Conservation (phyloP, 1,284 basidiomycete species). For the Omphalotus olearius region DNA sequence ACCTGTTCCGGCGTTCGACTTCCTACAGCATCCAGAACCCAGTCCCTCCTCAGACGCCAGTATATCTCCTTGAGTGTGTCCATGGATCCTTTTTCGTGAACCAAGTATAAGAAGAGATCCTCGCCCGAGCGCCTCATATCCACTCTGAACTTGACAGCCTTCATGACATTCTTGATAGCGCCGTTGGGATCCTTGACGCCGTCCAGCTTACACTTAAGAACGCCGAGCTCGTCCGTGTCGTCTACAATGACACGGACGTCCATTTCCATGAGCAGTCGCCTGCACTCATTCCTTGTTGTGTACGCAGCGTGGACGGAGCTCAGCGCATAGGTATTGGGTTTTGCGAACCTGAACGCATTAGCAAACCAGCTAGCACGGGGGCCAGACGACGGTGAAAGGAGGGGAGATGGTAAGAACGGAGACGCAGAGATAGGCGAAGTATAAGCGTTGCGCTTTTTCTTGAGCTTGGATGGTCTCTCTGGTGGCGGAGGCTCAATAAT, state of each 20-base stretch:
- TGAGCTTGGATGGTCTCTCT: conserved; percentile 33
- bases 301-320: conserved; percentile 66
- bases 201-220: conserved; percentile 68
- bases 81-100: conserved; percentile 83
- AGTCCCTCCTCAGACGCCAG: conserved; percentile 62
- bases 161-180: conserved; percentile 46
- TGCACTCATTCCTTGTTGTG: conserved; percentile 70
- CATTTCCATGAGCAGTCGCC: conserved; percentile 67
- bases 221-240: conserved; percentile 53
- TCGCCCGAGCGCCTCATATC: conserved; percentile 52
- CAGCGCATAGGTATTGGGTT: conserved; percentile 61
- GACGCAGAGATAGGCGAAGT: conserved; percentile 32
- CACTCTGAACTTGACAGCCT: conserved; percentile 74
- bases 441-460: conserved; percentile 34
- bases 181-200: conserved; percentile 54
- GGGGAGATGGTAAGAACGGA: conserved; percentile 31
- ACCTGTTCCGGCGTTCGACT: conserved; percentile 13
- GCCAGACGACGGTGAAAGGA: conserved; percentile 34
- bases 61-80: conserved; percentile 78
- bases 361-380: conserved; percentile 85
- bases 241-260: conserved; percentile 68
- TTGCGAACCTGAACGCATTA: conserved; percentile 80
- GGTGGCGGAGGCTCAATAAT: conserved; percentile 46
- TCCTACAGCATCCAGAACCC: conserved; percentile 53
- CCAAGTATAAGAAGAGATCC: conserved; percentile 58